Conservation (phyloP, 495 filamentous ascomycete genomes). For the Penicillium steckii region DNA sequence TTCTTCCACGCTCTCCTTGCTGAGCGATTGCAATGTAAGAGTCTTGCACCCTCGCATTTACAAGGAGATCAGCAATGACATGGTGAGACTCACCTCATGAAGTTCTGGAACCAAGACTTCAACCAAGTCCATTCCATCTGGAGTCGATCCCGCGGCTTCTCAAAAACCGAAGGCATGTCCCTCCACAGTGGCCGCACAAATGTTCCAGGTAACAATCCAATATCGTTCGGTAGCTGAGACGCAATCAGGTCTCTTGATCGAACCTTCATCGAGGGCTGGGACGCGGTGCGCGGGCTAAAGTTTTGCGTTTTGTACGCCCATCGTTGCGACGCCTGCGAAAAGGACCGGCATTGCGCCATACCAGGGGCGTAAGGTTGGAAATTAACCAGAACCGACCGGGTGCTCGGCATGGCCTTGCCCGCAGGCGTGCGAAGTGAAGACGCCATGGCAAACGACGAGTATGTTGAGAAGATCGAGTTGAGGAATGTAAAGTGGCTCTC, state of each 20-base stretch:
- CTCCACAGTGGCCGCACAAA: slow-evolving; percentile 58
- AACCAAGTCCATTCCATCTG: slow-evolving; percentile 49
- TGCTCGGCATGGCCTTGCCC: slow-evolving; percentile 18
- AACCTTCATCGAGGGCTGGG: slow-evolving; percentile 43
- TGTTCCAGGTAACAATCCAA: slow-evolving; percentile 56
- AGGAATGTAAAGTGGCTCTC: not conserved
- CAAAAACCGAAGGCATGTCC: slow-evolving; percentile 56
- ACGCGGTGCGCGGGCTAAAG: slow-evolving; percentile 21
- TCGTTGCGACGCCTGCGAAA: slow-evolving; percentile 34
- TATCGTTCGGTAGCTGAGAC: slow-evolving; percentile 44
- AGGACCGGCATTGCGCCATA: slow-evolving; percentile 35
- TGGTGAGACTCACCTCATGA: slow-evolving; percentile 35
- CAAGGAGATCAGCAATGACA: not conserved
- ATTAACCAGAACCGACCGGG: slow-evolving; percentile 11
- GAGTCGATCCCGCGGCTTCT: slow-evolving; percentile 39
- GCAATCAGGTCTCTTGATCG: slow-evolving; percentile 23
- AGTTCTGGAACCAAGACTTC: slow-evolving; percentile 37
- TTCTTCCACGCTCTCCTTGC: not conserved
- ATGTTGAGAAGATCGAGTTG: slow-evolving; percentile 3
- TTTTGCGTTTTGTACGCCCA: slow-evolving; percentile 23
- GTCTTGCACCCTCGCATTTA: too few species aligned
- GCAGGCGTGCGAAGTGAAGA: slow-evolving; percentile 32
- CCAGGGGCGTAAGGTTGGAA: slow-evolving; percentile 12
- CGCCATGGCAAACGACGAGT: slow-evolving; percentile 31
- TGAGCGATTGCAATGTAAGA: too few species aligned